Evolutionary conservation across 768 basidiomycete species (phyloP), one percentile per base, ranked within the genome.

Genomic region (Boletus edulis): DNA sequence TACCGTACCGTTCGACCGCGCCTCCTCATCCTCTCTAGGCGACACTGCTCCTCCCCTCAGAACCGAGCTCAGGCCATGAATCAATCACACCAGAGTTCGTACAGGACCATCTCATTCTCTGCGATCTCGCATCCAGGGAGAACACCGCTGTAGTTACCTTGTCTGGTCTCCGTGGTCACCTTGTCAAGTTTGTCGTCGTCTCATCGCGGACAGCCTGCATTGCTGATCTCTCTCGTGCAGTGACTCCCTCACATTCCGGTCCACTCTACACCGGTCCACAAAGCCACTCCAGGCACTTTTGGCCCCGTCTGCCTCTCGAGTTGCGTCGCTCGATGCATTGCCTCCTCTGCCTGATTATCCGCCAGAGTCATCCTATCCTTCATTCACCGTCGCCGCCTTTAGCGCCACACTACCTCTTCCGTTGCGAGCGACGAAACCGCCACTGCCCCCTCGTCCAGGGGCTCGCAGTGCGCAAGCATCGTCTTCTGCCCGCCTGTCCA

Each of bases 71-170:
- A 3, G 68, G 77, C 14, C 75, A 80, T 18, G 80, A 83, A 17
- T 75, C 75, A 46, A 77, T 93, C 49, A 88, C 87, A 0, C 72
- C 84, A 0, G 87, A 92, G 3, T 85, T 94, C 53, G 74, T 97
- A 31, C 84, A 82, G 65, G 94, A 97, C 64, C 96, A 99, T 67
- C 70, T 96, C 52, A 74, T 83, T 31, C 77, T 93, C 32, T 84
- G 79, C 61, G 83, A 89, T 49, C 76, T 76, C 15, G 73, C 80
- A 2, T 72, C 77, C 22, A 66, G 62, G 62, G 74, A 75, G 35
- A 67, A 75, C 45, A 76, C 81, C 5, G 79, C 81, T 32, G 69
- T 93, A 13, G 79, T 93, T 4, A 92, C 92, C 0, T 72, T 95
- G 35, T 94, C 92, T 0, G 96, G 95, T 5, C 73, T 98, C 27